Conservation (phyloP, 1,284 basidiomycete genomes). For the Tetrapyrgos nigripes region DNA sequence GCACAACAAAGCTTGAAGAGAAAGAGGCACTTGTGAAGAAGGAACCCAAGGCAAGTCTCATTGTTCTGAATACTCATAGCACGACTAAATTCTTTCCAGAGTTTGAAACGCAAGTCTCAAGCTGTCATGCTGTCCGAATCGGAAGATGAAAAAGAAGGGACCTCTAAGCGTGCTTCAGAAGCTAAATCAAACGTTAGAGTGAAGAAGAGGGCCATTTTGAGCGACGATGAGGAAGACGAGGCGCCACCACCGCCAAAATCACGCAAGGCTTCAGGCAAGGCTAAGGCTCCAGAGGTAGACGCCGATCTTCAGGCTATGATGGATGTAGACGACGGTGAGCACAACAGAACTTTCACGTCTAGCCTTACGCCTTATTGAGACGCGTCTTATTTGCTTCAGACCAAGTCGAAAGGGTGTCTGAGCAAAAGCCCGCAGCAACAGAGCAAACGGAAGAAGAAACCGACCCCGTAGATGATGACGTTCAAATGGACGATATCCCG, state of each 20-base stretch:
- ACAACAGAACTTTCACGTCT: background rate
- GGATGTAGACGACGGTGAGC: slow-evolving; percentile 76
- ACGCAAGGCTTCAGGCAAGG: slow-evolving; percentile 34
- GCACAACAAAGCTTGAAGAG: background rate
- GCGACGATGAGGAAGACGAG: slow-evolving; percentile 60
- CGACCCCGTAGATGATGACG: slow-evolving; percentile 33
- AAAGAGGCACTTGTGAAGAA: background rate
- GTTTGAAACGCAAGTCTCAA: slow-evolving; percentile 14
- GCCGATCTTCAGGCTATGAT: slow-evolving; percentile 66
- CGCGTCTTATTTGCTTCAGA: slow-evolving; percentile 37
- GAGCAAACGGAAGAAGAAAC: slow-evolving; percentile 37
- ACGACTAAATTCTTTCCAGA: background rate
- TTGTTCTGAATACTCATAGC: background rate
- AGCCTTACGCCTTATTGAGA: slow-evolving; percentile 1
- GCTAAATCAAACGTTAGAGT: slow-evolving; percentile 31
- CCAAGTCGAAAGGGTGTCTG: slow-evolving; percentile 51
- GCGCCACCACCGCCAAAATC: slow-evolving; percentile 20
- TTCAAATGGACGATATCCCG: slow-evolving; percentile 43
- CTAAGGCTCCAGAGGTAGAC: slow-evolving; percentile 44
- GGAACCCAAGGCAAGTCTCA: background rate
- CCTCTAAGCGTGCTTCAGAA: slow-evolving; percentile 24
- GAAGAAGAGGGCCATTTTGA: slow-evolving; percentile 56
- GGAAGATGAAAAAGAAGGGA: slow-evolving; percentile 16
- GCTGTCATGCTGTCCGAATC: slow-evolving; percentile 15
- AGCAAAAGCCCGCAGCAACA: slow-evolving; percentile 22